A percentile compares a stretch with the other conserved stretches of the same genome.
These are phyloP conservation scores for Syncephalastrum sp. DNA, from an alignment of 371 early-diverging fungal genomes.

Conservation along the genomic window DNA sequence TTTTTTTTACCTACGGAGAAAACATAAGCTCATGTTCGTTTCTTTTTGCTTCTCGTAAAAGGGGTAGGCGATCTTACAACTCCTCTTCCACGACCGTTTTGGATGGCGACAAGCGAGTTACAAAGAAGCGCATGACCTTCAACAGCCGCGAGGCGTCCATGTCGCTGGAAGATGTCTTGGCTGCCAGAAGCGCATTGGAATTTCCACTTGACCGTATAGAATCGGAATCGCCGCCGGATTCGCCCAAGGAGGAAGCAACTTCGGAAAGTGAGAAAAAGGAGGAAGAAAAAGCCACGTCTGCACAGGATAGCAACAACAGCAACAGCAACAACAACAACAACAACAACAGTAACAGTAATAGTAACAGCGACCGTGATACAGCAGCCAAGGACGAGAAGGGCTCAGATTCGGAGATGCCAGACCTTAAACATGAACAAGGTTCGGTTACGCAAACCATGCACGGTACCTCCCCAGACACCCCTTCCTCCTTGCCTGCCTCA, in stretches of 20 bases:
- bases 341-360: slow-evolving; percentile 7
- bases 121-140: slow-evolving; percentile 56
- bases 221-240: slow-evolving; percentile 9
- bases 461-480: too few relatives aligned
- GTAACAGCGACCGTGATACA: not conserved
- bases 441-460: too few relatives aligned
- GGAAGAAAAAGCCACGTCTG: slow-evolving; percentile 12
- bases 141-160: slow-evolving; percentile 59
- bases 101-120: slow-evolving; percentile 26
- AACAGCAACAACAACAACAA: slow-evolving; percentile 4
- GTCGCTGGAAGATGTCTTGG: slow-evolving; percentile 52
- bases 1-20: not conserved
- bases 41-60: not conserved
- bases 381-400: too few relatives aligned
- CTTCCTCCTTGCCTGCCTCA: too few relatives aligned
- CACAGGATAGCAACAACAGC: slow-evolving; percentile 10
- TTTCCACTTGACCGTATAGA: not conserved
- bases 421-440: too few relatives aligned
- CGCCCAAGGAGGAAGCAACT: slow-evolving; percentile 14
- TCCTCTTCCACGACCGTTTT: slow-evolving; percentile 5
- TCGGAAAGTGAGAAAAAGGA: slow-evolving; percentile 13
- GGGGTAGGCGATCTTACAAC: slow-evolving; percentile 17
- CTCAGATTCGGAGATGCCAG: too few relatives aligned
- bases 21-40: not conserved
- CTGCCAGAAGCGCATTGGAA: slow-evolving; percentile 39